phyloP scores from a whole-genome alignment of 441 rosid genomes.

The Heliophila coronopifolia region DNA sequence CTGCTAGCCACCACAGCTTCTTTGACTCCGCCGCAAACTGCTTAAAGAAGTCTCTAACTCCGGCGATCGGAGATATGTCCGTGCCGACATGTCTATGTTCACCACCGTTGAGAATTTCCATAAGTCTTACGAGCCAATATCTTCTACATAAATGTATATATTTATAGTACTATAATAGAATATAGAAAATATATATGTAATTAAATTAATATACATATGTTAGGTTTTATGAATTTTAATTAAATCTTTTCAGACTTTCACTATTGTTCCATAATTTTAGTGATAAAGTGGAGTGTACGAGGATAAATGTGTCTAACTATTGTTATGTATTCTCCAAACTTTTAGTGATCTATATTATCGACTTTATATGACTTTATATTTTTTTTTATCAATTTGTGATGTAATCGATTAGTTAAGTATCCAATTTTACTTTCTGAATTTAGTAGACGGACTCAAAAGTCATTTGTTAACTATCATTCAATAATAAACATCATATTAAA shows the following conservation, averaged over 20 bases:
- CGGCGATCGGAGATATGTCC: slow-evolving; percentile 43
- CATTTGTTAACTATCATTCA: too few relatives aligned
- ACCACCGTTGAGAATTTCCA: slow-evolving; percentile 10
- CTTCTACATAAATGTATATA: background rate
- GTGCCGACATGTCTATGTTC: slow-evolving; percentile 1
- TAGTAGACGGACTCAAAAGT: too few relatives aligned
- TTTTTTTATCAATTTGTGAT: too few relatives aligned
- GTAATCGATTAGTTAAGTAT: too few relatives aligned
- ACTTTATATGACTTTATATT: too few relatives aligned
- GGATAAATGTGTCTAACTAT: background rate
- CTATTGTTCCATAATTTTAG: background rate
- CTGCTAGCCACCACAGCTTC: slow-evolving; percentile 46
- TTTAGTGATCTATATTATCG: background rate
- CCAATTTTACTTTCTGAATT: too few relatives aligned
- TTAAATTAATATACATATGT: background rate
- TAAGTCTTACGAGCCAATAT: background rate
- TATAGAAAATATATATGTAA: too few relatives aligned
- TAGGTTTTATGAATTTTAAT: background rate
- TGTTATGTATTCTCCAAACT: slow-evolving; percentile 1
- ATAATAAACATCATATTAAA: too few relatives aligned
- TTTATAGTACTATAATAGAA: too few relatives aligned
- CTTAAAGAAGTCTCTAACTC: slow-evolving; percentile 30
- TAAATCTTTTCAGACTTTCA: background rate
- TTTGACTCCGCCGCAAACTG: slow-evolving; percentile 35
- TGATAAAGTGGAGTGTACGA: background rate